Evolutionary conservation across 805 yeast genomes (phyloP), one percentile per base, ranked within the genome.

Genomic region (Komagataella mondaviorum): DNA sequence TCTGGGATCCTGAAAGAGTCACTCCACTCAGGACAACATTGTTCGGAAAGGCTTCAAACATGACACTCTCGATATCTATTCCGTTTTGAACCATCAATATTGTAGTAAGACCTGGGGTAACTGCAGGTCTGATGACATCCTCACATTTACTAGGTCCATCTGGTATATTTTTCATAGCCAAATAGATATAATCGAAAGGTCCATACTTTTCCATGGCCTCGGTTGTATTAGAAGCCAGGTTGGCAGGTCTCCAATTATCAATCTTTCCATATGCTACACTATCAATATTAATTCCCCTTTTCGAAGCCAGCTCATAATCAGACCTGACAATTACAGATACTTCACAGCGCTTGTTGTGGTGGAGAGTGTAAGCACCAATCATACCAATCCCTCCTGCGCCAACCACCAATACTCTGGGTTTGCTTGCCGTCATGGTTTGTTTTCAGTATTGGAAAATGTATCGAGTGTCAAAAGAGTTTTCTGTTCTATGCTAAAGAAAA

Each of bases 361-460:
- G 71, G 24, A 87, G 68, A 0, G 86, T 77, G 51, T 80, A 71
- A 0, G 93, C 87, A 2, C 83, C 81, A n/a, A 87, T 78, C 5
- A 85, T 71, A 20, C 96, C 96, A 3, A 88, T 86, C 17, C 95
- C 95, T 5, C 95, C 96, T 4, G 87, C 75, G 4, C 96, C 96
- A 36, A 87, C 73, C 8, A 86, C 69, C n/a, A 86, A 67, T 4
- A 81, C 80, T 52, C 68, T 63, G 45, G 63, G 56, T 54, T 56
- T 56, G 49, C 39, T 30, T 39, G 12, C 18, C 48, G 55, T 47
- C 59, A 53, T 49, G 22, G 47, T 52, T 7, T 12, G 18, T 22
- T 39, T 6, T 12, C 8, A 22, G 17, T 18, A 12, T 44, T 18
- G 18, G 49, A 17, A 45, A 20, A 39, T n/a, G 16, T 44, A 43